phyloP scores from a whole-genome alignment of 768 basidiomycete species.

The Mycena vitilis region DNA sequence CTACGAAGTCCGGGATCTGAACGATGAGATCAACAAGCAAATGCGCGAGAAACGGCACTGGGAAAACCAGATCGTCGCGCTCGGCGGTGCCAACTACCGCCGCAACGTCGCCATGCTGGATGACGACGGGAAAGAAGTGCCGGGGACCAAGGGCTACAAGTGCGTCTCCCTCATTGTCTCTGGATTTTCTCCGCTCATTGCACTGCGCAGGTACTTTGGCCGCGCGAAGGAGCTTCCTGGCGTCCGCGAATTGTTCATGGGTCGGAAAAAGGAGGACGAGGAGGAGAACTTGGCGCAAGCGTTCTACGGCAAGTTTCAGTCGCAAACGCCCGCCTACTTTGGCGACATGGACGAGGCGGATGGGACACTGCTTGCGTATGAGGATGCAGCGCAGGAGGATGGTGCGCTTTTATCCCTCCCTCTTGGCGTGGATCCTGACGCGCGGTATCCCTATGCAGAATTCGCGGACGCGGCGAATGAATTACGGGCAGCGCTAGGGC shows the following conservation, averaged over 20 bases:
- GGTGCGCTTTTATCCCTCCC: conserved; percentile 56
- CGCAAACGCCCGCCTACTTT: conserved; percentile 90
- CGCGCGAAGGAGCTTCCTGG: conserved; percentile 43
- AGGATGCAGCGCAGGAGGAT: conserved; percentile 77
- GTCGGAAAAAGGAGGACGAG: conserved; percentile 86
- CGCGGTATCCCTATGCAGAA: conserved; percentile 50
- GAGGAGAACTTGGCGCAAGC: conserved; percentile 84
- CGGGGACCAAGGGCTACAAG: conserved; percentile 98
- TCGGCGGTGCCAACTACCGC: conserved; percentile 96
- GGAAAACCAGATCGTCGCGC: conserved; percentile 98
- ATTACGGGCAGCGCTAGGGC: background rate
- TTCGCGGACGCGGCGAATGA: conserved; percentile 71
- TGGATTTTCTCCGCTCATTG: background rate
- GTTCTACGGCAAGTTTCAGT: conserved; percentile 89
- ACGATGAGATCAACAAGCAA: conserved; percentile 97
- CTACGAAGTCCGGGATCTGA: conserved; percentile 95
- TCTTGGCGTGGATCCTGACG: background rate
- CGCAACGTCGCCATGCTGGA: conserved; percentile 94
- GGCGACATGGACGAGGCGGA: conserved; percentile 90
- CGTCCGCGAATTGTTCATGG: conserved; percentile 82
- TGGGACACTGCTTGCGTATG: conserved; percentile 75
- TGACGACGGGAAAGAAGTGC: conserved; percentile 95
- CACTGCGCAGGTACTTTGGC: conserved; percentile 2
- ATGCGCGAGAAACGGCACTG: conserved; percentile 96
- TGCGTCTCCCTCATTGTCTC: conserved; percentile 48